Evolutionary conservation across 768 basidiomycete species (phyloP).

Genomic region (Lentinula edodes): DNA sequence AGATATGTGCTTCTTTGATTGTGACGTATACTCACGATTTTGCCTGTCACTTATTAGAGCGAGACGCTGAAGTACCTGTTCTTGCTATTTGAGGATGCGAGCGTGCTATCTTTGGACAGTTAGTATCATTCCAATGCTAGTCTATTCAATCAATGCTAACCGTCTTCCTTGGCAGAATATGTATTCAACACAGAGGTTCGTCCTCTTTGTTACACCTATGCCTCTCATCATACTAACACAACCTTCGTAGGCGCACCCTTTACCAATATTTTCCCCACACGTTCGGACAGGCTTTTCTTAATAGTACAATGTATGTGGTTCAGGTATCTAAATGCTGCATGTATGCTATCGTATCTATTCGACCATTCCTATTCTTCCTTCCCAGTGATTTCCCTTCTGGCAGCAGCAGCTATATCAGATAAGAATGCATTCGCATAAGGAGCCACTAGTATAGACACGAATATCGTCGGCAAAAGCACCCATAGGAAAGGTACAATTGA

Average conservation of each 20-base stretch:
- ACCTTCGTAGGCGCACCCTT: constrained; percentile 50
- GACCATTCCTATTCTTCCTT: neutral
- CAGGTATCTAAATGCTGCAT: neutral
- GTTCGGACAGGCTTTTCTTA: constrained; percentile 44
- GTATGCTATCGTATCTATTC: neutral
- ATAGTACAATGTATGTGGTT: neutral
- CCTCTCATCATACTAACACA: neutral
- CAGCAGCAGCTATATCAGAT: neutral
- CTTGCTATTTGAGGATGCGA: constrained; percentile 73
- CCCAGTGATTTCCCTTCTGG: neutral
- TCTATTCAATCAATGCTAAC: neutral
- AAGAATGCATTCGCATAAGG: neutral
- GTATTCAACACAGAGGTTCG: constrained; percentile 90
- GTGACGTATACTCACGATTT: neutral
- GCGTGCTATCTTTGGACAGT: constrained; percentile 71
- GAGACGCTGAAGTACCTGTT: constrained; percentile 92
- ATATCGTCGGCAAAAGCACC: neutral
- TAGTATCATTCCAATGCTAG: constrained; percentile 22
- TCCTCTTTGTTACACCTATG: constrained; percentile 1
- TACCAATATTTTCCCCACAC: constrained; percentile 64
- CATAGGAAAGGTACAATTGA: constrained; percentile 25
- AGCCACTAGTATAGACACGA: neutral
- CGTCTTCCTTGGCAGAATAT: constrained; percentile 42
- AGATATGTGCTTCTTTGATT: neutral
- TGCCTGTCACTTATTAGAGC: constrained; percentile 39